phyloP scores from a whole-genome alignment of 768 basidiomycete species.

The Calocybe cyanea region DNA sequence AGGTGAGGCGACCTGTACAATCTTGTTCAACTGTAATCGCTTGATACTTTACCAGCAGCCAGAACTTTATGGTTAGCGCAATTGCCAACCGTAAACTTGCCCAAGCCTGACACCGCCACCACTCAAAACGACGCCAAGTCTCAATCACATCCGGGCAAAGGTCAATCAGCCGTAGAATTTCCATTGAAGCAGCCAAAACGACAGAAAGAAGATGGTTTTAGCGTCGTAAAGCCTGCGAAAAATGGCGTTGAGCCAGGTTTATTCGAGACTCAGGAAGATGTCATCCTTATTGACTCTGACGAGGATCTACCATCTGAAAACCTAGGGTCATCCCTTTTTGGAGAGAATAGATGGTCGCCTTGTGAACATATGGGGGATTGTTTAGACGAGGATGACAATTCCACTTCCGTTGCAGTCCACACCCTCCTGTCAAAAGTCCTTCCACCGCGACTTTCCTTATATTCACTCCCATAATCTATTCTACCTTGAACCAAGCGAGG shows the following conservation, averaged over 20 bases:
- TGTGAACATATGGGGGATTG: constrained; percentile 53
- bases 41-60: no score
- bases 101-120: no score
- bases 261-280: constrained; percentile 33
- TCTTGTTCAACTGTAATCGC: no score
- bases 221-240: constrained; percentile 24
- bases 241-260: constrained; percentile 23
- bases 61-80: no score
- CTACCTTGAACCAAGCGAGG: constrained; percentile 37
- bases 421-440: constrained; percentile 1
- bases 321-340: constrained; percentile 12
- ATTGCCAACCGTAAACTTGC: no score
- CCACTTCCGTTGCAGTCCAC: constrained; percentile 16
- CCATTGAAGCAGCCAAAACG: constrained; percentile 16
- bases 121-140: no score
- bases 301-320: constrained; percentile 27
- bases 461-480: constrained; percentile 36
- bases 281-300: constrained; percentile 35
- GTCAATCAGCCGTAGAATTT: no score
- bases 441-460: no score
- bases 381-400: constrained; percentile 43
- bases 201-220: constrained; percentile 20
- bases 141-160: no score
- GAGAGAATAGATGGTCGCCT: constrained; percentile 50
- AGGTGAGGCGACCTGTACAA: no score